Evolutionary conservation across 192 early-diverging fungal genomes (phyloP).

Genomic region (Backusella luteola): DNA sequence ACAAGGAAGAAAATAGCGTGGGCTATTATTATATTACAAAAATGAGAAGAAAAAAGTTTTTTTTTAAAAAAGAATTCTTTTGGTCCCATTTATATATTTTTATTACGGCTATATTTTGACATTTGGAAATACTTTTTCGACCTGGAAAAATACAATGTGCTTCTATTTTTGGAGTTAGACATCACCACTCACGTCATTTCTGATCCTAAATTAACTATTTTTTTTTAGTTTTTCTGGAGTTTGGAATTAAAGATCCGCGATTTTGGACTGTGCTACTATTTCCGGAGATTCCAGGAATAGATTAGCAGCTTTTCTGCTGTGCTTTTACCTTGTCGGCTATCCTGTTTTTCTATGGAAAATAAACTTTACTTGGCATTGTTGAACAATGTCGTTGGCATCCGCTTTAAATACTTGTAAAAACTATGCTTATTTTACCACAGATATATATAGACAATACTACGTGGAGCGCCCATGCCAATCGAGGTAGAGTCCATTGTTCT

Average conservation of each 20-base stretch:
- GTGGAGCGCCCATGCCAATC: not conserved
- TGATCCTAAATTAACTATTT: not conserved
- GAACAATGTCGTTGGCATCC: not conserved
- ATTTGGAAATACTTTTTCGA: not conserved
- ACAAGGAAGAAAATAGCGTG: not conserved
- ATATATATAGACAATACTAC: not conserved
- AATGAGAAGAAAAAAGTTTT: not conserved
- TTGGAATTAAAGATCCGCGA: not conserved
- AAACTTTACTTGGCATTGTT: constrained; percentile 7
- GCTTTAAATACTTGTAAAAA: not conserved
- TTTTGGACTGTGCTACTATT: not conserved
- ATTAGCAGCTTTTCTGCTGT: not conserved
- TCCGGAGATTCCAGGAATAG: constrained; percentile 2
- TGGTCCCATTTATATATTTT: not conserved
- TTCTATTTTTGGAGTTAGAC: not conserved
- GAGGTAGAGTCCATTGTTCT: not conserved
- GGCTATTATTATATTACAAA: not conserved
- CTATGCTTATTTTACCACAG: not conserved
- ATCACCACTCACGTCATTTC: constrained; percentile 3
- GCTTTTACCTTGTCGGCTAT: not conserved
- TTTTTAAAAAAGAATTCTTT: not conserved
- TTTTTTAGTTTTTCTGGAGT: not conserved
- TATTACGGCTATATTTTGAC: not conserved
- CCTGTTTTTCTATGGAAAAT: not conserved
- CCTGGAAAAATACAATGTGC: not conserved